These are phyloP conservation scores for Linnemannia zychae DNA, from an alignment of 192 early-diverging fungal species.

Conservation along the genomic window DNA sequence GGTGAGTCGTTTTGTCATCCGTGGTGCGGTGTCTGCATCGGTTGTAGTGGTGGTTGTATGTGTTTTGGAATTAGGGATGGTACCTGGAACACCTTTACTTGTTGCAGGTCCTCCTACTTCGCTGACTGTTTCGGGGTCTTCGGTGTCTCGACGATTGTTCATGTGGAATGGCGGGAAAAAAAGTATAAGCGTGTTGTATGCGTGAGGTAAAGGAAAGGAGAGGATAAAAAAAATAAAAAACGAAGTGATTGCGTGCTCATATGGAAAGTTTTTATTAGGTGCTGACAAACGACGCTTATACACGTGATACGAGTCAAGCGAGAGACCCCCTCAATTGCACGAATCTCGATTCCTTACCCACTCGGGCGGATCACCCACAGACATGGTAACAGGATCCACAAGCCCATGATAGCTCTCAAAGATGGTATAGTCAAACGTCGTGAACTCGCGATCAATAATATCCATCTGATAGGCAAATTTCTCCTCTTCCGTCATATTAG, in stretches of 20 bases:
- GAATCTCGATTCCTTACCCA: slow-evolving; percentile 68
- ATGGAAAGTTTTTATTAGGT: background rate
- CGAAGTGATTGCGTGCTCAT: no score
- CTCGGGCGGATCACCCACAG: slow-evolving; percentile 75
- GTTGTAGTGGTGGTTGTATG: background rate
- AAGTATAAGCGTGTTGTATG: no score
- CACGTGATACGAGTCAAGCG: no score
- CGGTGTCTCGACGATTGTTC: background rate
- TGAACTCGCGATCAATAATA: slow-evolving; percentile 80
- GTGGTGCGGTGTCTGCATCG: background rate
- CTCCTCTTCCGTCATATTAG: slow-evolving; percentile 27
- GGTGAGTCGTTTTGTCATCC: slow-evolving; percentile 26
- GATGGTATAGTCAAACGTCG: slow-evolving; percentile 87
- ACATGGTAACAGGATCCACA: slow-evolving; percentile 71
- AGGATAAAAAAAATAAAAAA: no score
- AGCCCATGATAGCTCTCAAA: slow-evolving; percentile 81
- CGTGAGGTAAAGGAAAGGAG: no score
- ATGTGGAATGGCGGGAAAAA: background rate
- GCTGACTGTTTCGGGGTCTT: background rate
- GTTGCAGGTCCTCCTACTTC: background rate
- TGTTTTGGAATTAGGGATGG: background rate
- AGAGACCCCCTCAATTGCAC: slow-evolving; percentile 5
- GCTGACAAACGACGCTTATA: background rate
- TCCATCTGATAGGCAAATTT: slow-evolving; percentile 46
- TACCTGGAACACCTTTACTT: background rate